These are phyloP conservation scores for Euphrasia confusa DNA, from an alignment of 257 asterid genomes.

Conservation along the genomic window DNA sequence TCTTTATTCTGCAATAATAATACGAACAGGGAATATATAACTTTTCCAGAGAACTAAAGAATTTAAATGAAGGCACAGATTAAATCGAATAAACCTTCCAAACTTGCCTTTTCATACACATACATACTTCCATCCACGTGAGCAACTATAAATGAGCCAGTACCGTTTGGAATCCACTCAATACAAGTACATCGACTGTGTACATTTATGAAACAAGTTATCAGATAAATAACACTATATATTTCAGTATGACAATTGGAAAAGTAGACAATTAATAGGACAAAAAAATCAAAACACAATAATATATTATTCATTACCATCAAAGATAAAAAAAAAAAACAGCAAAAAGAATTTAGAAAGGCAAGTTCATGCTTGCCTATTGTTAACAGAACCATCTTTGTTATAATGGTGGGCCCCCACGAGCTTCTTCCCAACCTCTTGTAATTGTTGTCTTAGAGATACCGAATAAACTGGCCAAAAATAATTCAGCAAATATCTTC, in stretches of 20 bases:
- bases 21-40: not conserved
- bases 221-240: not conserved
- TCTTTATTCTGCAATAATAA: conserved; percentile 61
- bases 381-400: conserved; percentile 89
- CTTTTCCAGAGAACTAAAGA: conserved; percentile 11
- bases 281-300: too few species aligned
- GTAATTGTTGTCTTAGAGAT: conserved; percentile 87
- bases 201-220: conserved; percentile 25
- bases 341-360: not conserved
- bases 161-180: conserved; percentile 86
- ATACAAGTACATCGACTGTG: conserved; percentile 84
- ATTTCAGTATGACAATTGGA: too few species aligned
- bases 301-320: too few species aligned
- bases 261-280: too few species aligned
- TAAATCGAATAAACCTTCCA: conserved; percentile 21
- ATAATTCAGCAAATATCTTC: conserved; percentile 14
- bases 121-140: conserved; percentile 92
- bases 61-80: conserved; percentile 16
- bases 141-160: conserved; percentile 82
- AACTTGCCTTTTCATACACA: conserved; percentile 89
- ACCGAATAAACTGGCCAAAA: conserved; percentile 76
- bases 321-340: too few species aligned
- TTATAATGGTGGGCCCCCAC: conserved; percentile 97
- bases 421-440: conserved; percentile 97
- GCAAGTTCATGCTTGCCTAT: conserved; percentile 43